Percentiles rank a stretch among this genome's conserved stretches.
phyloP scores from a whole-genome alignment of 495 filamentous ascomycete genomes.

The Darksidea phi region DNA sequence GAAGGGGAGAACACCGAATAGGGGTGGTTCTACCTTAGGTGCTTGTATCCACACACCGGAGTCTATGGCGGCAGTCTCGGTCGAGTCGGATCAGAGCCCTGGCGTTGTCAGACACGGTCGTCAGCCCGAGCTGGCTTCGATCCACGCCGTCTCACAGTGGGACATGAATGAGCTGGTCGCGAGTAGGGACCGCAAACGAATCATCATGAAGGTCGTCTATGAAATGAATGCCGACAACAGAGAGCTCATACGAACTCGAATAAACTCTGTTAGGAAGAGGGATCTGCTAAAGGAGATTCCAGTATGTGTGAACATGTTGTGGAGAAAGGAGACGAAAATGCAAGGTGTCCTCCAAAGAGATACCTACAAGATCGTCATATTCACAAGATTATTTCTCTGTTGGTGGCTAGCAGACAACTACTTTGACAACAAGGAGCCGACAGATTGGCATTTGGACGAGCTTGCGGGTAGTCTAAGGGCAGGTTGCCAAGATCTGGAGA shows the following conservation, averaged over 20 bases:
- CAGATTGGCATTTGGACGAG: slow-evolving; percentile 9
- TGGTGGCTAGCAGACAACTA: slow-evolving; percentile 14
- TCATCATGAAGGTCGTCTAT: slow-evolving; percentile 39
- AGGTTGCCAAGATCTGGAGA: neutral
- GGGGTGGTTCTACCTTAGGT: too few species aligned
- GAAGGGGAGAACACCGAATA: too few species aligned
- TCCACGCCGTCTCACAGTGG: slow-evolving; percentile 27
- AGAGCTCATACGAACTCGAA: slow-evolving; percentile 9
- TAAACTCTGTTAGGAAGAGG: slow-evolving; percentile 5
- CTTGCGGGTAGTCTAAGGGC: neutral
- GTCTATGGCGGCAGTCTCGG: too few species aligned
- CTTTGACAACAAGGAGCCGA: neutral
- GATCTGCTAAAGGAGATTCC: slow-evolving; percentile 25
- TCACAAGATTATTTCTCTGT: slow-evolving; percentile 28
- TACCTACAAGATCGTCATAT: slow-evolving; percentile 17
- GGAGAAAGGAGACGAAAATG: slow-evolving; percentile 12
- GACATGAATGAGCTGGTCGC: slow-evolving; percentile 22
- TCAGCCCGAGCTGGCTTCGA: slow-evolving; percentile 7
- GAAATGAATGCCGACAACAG: slow-evolving; percentile 12
- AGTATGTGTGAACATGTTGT: slow-evolving; percentile 19
- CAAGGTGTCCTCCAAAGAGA: slow-evolving; percentile 12
- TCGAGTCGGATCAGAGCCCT: too few species aligned
- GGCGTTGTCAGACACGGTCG: neutral
- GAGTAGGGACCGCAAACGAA: slow-evolving; percentile 32
- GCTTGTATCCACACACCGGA: too few species aligned